Base-by-base conservation (phyloP, 768 basidiomycete species). In the Pulveroboletus sp. region DNA sequence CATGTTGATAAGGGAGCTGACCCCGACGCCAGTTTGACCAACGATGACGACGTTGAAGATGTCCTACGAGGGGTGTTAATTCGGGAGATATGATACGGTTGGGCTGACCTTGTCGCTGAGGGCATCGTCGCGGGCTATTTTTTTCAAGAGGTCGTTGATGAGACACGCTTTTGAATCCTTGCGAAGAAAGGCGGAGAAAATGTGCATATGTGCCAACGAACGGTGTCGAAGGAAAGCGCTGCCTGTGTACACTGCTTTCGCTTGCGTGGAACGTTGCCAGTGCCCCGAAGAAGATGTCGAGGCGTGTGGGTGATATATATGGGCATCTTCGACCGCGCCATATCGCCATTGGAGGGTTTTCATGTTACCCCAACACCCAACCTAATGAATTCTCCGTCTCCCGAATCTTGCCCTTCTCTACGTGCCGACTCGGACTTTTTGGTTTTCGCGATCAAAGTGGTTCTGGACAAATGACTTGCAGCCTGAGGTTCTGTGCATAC, bases 1-100 rank as follows among this genome's bases (percentile, higher is more conserved):
- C 62, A 72, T 58, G 55, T 75, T 76, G 52, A 74, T 56, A 34
- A 75, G 54, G 12, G 71, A 72, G 51, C 75, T 76, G 47, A 67
- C 72, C 21, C 69, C 68, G 40, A 63, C 49, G 40, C 64, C 64
- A 2, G 65, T 67, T 50, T 65, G 63, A 7, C 64, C 65, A 50
- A 67, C 65, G 16, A 67, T 17, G 48, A 65, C 55, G 50, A 65
- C 51, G 50, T 65, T 65, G 54, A 63, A 65, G 51, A 60, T 43
- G 53, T 63, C 57, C 62, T 63, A n/a, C n/a, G 40, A 12, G 21
- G 17, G 16, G 38, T 25, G 47, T 50, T 23, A 46, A 51, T n/a
- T 36, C 21, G 31, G 21, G 6, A 10, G 41, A 39, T 45, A 21
- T 32, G 46, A 37, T 24, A 8, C 1, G 43, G 21, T 40, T 24